These are phyloP conservation scores for Botrytis deweyae DNA, from an alignment of 2,329 filamentous ascomycete species.

Conservation along the genomic window DNA sequence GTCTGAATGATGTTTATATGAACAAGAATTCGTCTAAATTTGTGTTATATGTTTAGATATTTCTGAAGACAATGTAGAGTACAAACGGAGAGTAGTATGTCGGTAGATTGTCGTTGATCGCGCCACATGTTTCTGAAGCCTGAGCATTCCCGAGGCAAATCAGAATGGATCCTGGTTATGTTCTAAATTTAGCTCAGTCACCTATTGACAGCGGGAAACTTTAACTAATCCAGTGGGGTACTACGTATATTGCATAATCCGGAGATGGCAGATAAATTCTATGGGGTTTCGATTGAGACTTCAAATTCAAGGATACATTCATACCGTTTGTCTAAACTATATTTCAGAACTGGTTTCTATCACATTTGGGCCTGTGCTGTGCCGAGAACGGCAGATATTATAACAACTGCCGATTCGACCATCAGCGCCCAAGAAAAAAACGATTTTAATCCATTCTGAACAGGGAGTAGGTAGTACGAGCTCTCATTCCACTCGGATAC, in stretches of 20 bases:
- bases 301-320: not conserved
- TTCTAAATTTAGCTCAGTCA: not conserved
- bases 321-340: not conserved
- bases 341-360: not conserved
- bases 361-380: not conserved
- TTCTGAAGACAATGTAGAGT: not conserved
- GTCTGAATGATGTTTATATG: not conserved
- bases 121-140: not conserved
- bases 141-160: not conserved
- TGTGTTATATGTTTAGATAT: not conserved
- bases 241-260: too few relatives aligned
- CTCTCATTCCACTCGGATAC: not conserved
- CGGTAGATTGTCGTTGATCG: not conserved
- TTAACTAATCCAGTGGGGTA: not conserved
- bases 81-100: not conserved
- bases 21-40: not conserved
- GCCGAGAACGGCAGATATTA: not conserved
- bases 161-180: not conserved
- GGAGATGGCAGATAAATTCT: too few relatives aligned
- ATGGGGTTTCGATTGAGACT: not conserved
- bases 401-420: not conserved
- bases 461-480: fast-evolving
- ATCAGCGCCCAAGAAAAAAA: not conserved
- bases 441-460: not conserved
- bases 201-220: not conserved